Base-by-base conservation (phyloP, 176 grass and related monocot species). In the Tillandsia fasciculata region DNA sequence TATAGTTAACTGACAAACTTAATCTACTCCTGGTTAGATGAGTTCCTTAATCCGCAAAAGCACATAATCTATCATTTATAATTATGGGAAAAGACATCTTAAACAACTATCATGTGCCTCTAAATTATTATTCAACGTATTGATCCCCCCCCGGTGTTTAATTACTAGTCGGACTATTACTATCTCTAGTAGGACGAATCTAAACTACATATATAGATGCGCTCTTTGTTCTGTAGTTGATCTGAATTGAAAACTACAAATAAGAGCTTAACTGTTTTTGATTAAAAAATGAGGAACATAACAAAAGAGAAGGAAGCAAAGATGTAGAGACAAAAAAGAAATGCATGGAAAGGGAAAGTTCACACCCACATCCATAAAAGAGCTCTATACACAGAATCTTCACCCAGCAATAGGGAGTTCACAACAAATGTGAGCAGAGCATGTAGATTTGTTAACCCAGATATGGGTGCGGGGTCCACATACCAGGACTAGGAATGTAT, bases 301-400 rank as follows among this genome's bases (percentile, higher is more conserved):
- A 10, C 27, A 18, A 66, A 33, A 13, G 64, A 66, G 33, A 49
- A 67, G 26, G 65, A 47, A 49, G 48, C 33, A 49, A 67, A 49
- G 65, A 67, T n/a, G 28, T 49, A 49, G 28, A 9, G 27, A 67
- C 48, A 49, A 67, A 67, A 67, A 49, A 67, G 11, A 67, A 67
- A 49, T 6, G 65, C 65, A 67, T 4, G 1, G 65, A 67, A 17
- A 67, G 65, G 33, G 65, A 67, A 49, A 49, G 65, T 67, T 67
- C 8, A 48, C 27, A 22, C 29, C 64, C 65, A 15, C 29, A 67
- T 67, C 33, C 11, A 27, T 29, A 67, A 67, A 67, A 67, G 22
- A 61, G 65, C 13, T 49, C 65, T 33, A 67, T 11, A 49, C 28
- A 49, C 65, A 27, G 65, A 67, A 67, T 49, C 65, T 67, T 67